Conservation (phyloP, 2,329 filamentous ascomycete species). For the Emergomyces africanus region DNA sequence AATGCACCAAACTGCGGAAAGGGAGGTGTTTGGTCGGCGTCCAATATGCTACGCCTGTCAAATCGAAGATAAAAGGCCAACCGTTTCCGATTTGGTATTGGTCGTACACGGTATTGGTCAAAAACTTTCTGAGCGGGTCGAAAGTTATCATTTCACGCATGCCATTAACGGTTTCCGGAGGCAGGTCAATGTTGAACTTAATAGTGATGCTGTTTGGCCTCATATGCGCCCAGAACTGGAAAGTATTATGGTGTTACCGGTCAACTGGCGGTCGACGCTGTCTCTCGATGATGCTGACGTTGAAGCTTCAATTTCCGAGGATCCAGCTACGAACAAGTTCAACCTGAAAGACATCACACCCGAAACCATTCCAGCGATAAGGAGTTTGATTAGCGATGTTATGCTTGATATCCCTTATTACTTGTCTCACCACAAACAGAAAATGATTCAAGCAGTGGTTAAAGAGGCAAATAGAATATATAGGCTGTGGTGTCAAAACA, state of each 20-base stretch:
- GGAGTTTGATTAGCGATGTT: slow-evolving; percentile 87
- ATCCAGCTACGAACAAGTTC: slow-evolving; percentile 49
- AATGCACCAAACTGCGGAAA: slow-evolving; percentile 22
- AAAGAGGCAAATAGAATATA: slow-evolving; percentile 93
- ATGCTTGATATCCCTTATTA: slow-evolving; percentile 99
- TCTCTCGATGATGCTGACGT: slow-evolving; percentile 71
- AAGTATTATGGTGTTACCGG: slow-evolving; percentile 82
- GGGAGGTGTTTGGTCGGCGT: slow-evolving; percentile 14
- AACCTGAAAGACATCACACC: slow-evolving; percentile 83
- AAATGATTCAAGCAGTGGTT: slow-evolving; percentile 84
- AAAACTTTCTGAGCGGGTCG: slow-evolving; percentile 85
- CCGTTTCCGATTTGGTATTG: slow-evolving; percentile 75
- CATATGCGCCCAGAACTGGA: slow-evolving; percentile 66
- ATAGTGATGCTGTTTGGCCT: slow-evolving; percentile 58
- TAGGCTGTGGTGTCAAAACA: slow-evolving; percentile 85
- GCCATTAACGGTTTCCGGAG: slow-evolving; percentile 84
- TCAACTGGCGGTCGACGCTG: slow-evolving; percentile 87
- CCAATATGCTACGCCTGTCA: slow-evolving; percentile 43
- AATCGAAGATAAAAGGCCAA: slow-evolving; percentile 49
- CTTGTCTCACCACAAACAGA: slow-evolving; percentile 87
- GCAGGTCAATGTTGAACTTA: slow-evolving; percentile 72
- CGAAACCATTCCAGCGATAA: slow-evolving; percentile 77
- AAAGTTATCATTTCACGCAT: slow-evolving; percentile 95
- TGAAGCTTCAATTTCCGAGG: slow-evolving; percentile 38
- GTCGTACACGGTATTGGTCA: slow-evolving; percentile 95